phyloP scores from a whole-genome alignment of 1,139 yeast genomes.

The Candida sp. region DNA sequence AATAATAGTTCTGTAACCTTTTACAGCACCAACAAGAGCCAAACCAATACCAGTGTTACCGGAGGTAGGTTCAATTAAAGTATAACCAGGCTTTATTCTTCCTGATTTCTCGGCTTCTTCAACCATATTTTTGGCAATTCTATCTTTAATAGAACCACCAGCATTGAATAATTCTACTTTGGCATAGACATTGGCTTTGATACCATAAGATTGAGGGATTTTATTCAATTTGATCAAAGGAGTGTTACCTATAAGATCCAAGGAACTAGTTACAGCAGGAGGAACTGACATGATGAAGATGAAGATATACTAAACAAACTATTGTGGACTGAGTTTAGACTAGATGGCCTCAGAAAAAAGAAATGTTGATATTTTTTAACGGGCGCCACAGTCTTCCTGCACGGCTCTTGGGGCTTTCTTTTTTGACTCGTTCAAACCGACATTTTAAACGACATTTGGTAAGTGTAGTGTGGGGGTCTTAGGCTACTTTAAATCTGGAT shows the following conservation, averaged over 20 bases:
- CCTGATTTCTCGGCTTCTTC: constrained; percentile 82
- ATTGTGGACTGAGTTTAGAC: not conserved
- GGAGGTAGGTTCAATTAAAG: constrained; percentile 86
- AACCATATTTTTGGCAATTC: constrained; percentile 66
- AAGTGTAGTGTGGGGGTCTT: too few relatives aligned
- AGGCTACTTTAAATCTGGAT: too few relatives aligned
- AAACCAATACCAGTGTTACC: constrained; percentile 91
- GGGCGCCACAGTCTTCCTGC: too few relatives aligned
- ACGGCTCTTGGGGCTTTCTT: too few relatives aligned
- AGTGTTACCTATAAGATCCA: constrained; percentile 80
- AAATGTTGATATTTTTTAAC: too few relatives aligned
- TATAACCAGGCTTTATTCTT: constrained; percentile 78
- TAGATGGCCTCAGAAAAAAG: too few relatives aligned
- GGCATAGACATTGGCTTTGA: constrained; percentile 59
- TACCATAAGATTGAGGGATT: constrained; percentile 74
- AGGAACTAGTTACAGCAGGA: constrained; percentile 34
- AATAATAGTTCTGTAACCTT: constrained; percentile 84
- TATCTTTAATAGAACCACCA: constrained; percentile 70
- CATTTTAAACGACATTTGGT: too few relatives aligned
- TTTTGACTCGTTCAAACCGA: too few relatives aligned
- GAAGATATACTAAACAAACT: not conserved
- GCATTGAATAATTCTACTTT: constrained; percentile 67
- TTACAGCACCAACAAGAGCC: constrained; percentile 83
- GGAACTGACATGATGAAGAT: constrained; percentile 18
- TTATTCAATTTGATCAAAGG: constrained; percentile 74